These are phyloP conservation scores for Lactifluus piperatus DNA, from an alignment of 768 basidiomycete genomes.

Conservation along the genomic window DNA sequence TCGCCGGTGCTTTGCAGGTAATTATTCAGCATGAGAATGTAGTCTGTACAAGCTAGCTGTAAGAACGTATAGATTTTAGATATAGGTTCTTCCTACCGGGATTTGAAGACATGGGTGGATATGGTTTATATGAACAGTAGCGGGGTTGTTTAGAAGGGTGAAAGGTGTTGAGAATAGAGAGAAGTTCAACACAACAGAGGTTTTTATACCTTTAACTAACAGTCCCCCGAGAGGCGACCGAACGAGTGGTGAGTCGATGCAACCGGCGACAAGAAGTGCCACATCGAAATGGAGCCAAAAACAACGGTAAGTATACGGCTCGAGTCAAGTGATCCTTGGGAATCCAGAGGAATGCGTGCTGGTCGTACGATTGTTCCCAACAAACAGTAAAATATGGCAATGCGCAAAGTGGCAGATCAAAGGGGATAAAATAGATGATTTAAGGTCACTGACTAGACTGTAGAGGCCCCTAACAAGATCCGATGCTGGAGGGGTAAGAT, in stretches of 20 bases:
- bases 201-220: conserved; percentile 12
- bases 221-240: not conserved
- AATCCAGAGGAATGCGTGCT: not conserved
- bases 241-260: not conserved
- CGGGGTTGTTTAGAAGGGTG: not conserved
- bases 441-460: not conserved
- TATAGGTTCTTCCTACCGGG: not conserved
- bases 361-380: not conserved
- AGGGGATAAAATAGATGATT: conserved; percentile 5
- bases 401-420: conserved; percentile 13
- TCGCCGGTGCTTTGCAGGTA: conserved; percentile 17
- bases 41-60: conserved; percentile 2
- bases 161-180: not conserved
- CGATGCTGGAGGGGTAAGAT: conserved; percentile 5
- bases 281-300: conserved; percentile 4
- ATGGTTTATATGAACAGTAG: not conserved
- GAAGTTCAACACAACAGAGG: not conserved
- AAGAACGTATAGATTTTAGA: not conserved
- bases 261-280: not conserved
- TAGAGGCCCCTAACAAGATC: conserved; percentile 8
- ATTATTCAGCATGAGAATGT: conserved; percentile 19
- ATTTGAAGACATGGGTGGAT: conserved; percentile 8
- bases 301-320: conserved; percentile 6
- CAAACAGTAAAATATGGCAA: conserved; percentile 3
- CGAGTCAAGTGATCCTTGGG: conserved; percentile 18